These are phyloP conservation scores for Thelephora aurantiotincta DNA, from an alignment of 768 basidiomycete species.

Conservation along the genomic window DNA sequence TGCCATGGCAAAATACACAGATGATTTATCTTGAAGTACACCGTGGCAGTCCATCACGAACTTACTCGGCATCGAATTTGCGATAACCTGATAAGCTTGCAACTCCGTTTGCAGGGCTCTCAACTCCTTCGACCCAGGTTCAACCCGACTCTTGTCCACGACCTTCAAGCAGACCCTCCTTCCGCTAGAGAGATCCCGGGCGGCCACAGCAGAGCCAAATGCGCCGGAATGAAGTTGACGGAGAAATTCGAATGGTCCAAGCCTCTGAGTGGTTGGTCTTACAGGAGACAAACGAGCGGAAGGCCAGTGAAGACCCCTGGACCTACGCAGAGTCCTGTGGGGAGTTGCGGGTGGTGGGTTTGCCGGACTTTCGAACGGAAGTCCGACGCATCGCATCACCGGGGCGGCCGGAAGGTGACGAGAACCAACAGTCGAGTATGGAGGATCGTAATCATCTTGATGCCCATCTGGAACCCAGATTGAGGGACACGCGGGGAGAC, in stretches of 20 bases:
- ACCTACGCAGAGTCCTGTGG: neutral
- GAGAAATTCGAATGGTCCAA: conserved; percentile 12
- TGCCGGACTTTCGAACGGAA: neutral
- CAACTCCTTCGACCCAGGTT: conserved; percentile 1
- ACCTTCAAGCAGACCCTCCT: conserved; percentile 12
- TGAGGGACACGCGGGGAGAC: neutral
- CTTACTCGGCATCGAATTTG: conserved; percentile 6
- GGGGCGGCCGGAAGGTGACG: neutral
- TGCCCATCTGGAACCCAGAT: neutral
- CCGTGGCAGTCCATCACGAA: conserved; percentile 15
- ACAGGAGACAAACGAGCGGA: neutral
- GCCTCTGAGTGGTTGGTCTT: neutral
- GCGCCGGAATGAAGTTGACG: conserved; percentile 9
- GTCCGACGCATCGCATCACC: neutral
- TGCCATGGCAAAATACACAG: conserved; percentile 15
- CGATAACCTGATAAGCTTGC: conserved; percentile 13
- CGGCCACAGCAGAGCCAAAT: conserved; percentile 10
- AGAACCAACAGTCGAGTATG: neutral
- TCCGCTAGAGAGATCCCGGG: conserved; percentile 8
- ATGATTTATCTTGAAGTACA: conserved; percentile 11
- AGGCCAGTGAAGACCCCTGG: too few relatives aligned
- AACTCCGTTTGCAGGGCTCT: conserved; percentile 9
- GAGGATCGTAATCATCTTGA: neutral
- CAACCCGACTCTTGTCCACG: conserved; percentile 7
- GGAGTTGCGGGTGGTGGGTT: neutral